Conservation (phyloP, 1,284 basidiomycete species). For the Pseudozyma sp. region DNA sequence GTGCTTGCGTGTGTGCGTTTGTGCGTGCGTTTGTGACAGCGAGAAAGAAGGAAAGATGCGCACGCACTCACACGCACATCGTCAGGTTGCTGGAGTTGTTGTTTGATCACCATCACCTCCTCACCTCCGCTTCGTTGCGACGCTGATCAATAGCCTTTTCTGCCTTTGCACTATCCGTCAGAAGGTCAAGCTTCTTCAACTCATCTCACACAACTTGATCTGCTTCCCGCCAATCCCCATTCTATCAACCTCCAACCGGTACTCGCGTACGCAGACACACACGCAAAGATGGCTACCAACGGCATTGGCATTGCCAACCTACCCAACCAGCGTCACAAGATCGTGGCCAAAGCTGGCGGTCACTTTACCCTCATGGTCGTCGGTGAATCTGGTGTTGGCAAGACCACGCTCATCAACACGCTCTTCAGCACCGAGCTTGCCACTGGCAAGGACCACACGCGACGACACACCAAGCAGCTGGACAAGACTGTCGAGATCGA, state of each 20-base stretch:
- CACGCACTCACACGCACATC: background rate
- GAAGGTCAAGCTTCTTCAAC: too few species aligned
- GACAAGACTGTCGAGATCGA: slow-evolving; percentile 93
- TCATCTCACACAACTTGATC: too few species aligned
- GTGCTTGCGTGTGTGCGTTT: slow-evolving; percentile 21
- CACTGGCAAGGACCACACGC: slow-evolving; percentile 87
- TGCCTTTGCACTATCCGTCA: too few species aligned
- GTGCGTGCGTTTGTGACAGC: background rate
- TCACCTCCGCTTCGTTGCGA: too few species aligned
- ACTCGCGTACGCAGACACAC: background rate
- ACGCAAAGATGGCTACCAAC: slow-evolving; percentile 48
- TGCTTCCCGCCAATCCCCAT: too few species aligned
- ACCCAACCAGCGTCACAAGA: slow-evolving; percentile 82
- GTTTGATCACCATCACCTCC: slow-evolving; percentile 3
- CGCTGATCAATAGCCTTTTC: too few species aligned
- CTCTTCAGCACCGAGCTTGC: slow-evolving; percentile 98
- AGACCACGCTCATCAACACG: slow-evolving; percentile 83
- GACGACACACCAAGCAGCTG: slow-evolving; percentile 93
- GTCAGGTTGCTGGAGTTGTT: background rate
- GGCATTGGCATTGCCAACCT: slow-evolving; percentile 81
- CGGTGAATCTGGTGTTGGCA: slow-evolving; percentile 75
- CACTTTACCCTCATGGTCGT: slow-evolving; percentile 99
- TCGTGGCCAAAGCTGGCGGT: slow-evolving; percentile 91
- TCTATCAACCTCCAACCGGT: too few species aligned
- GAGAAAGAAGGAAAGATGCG: slow-evolving; percentile 9